Percentiles rank a stretch among this genome's conserved stretches.
These are phyloP conservation scores for Anthostomella pinea DNA, from an alignment of 2,329 filamentous ascomycete species.

Conservation along the genomic window DNA sequence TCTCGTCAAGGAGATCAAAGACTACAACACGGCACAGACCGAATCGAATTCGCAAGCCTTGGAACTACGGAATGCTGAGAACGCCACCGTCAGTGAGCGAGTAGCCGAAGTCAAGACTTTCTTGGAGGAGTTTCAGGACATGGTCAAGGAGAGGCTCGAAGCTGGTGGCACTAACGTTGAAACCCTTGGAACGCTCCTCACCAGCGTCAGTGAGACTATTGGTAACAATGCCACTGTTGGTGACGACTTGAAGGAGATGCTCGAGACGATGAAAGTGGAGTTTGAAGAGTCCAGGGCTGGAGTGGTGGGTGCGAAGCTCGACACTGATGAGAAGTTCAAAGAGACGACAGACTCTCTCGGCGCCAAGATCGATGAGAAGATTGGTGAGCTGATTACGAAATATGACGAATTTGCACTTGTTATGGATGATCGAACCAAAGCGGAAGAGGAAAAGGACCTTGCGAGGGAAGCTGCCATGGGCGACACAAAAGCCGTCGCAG, in stretches of 20 bases:
- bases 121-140: slow-evolving; percentile 73
- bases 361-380: slow-evolving; percentile 59
- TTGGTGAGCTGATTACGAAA: slow-evolving; percentile 77
- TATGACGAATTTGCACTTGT: slow-evolving; percentile 81
- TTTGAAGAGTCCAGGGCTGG: slow-evolving; percentile 83
- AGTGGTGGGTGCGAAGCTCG: slow-evolving; percentile 77
- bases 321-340: slow-evolving; percentile 75
- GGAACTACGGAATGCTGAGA: slow-evolving; percentile 81
- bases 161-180: slow-evolving; percentile 72
- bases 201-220: slow-evolving; percentile 62
- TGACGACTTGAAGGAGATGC: slow-evolving; percentile 68
- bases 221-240: slow-evolving; percentile 54
- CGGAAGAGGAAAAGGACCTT: slow-evolving; percentile 69
- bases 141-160: slow-evolving; percentile 73
- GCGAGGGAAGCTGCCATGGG: slow-evolving; percentile 72
- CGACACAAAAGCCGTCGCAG: slow-evolving; percentile 74
- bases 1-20: slow-evolving; percentile 70
- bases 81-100: slow-evolving; percentile 71
- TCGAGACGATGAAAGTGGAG: slow-evolving; percentile 74
- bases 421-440: slow-evolving; percentile 70
- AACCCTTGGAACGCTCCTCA: slow-evolving; percentile 66
- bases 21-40: slow-evolving; percentile 63
- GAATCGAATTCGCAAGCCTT: slow-evolving; percentile 75
- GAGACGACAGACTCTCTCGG: slow-evolving; percentile 53
- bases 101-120: slow-evolving; percentile 76